Evolutionary conservation across 2,329 filamentous ascomycete genomes (phyloP).

Genomic region (Alternaria tenuissima): DNA sequence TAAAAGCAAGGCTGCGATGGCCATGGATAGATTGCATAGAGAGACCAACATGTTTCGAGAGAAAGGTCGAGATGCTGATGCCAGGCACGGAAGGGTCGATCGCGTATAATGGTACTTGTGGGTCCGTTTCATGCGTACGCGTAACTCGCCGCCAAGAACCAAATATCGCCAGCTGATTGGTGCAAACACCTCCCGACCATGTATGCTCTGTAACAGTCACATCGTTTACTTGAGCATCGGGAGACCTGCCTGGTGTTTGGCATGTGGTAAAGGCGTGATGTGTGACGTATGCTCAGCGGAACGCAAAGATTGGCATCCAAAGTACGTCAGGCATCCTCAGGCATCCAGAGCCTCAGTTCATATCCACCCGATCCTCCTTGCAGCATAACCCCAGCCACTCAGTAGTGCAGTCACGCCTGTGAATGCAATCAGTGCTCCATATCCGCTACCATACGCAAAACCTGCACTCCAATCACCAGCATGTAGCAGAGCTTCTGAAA

Average conservation of each 20-base stretch:
- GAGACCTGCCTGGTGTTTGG: not conserved
- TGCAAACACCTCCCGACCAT: slow-evolving; percentile 6
- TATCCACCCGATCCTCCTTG: slow-evolving; percentile 44
- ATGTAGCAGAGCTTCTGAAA: slow-evolving; percentile 58
- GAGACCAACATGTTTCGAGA: slow-evolving; percentile 12
- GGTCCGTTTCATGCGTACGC: slow-evolving; percentile 25
- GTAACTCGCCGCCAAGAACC: slow-evolving; percentile 13
- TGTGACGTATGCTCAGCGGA: slow-evolving; percentile 3
- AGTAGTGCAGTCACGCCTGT: slow-evolving; percentile 52
- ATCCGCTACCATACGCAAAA: slow-evolving; percentile 55
- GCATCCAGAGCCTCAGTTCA: slow-evolving; percentile 15
- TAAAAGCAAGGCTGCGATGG: slow-evolving; percentile 3
- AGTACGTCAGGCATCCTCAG: not conserved
- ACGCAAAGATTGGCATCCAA: not conserved
- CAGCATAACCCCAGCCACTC: slow-evolving; percentile 41
- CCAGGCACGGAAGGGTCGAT: slow-evolving; percentile 5
- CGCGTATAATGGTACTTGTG: slow-evolving; percentile 16
- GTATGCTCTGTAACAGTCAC: slow-evolving; percentile 14
- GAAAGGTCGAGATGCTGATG: slow-evolving; percentile 7
- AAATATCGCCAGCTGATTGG: slow-evolving; percentile 12
- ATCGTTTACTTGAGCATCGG: slow-evolving; percentile 7
- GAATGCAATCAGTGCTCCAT: slow-evolving; percentile 54
- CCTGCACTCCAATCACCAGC: slow-evolving; percentile 47
- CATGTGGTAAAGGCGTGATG: not conserved
- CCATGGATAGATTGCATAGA: slow-evolving; percentile 17